phyloP scores from a whole-genome alignment of 2,329 filamentous ascomycete species.

The Chrysoporthe puriensis region DNA sequence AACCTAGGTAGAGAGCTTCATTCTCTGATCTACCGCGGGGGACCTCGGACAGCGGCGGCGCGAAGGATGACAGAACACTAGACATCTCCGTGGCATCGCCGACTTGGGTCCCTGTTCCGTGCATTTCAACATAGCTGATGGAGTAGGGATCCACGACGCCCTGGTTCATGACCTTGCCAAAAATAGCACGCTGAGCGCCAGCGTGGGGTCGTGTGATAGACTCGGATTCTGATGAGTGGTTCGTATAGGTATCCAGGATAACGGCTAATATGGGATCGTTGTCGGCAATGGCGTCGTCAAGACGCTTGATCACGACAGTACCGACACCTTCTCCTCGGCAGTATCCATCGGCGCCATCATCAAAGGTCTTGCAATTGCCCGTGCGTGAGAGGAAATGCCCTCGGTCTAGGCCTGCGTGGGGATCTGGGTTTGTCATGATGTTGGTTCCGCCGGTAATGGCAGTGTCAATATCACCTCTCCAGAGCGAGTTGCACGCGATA shows the following conservation, averaged over 20 bases:
- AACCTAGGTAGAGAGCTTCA: slow-evolving; percentile 61
- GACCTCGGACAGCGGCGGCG: slow-evolving; percentile 42
- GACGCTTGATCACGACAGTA: slow-evolving; percentile 50
- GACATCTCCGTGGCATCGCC: slow-evolving; percentile 83
- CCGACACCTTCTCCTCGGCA: slow-evolving; percentile 54
- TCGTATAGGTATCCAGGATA: slow-evolving; percentile 55
- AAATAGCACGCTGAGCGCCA: slow-evolving; percentile 74
- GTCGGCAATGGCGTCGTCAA: slow-evolving; percentile 50
- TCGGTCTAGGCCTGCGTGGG: slow-evolving; percentile 64
- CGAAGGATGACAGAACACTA: slow-evolving; percentile 65
- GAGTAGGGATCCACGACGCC: slow-evolving; percentile 75
- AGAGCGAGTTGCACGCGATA: slow-evolving; percentile 54
- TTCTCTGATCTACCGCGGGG: slow-evolving; percentile 43
- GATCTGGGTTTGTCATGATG: slow-evolving; percentile 67
- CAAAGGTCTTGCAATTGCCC: slow-evolving; percentile 41
- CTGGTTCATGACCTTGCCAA: slow-evolving; percentile 69
- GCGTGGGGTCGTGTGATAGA: slow-evolving; percentile 66
- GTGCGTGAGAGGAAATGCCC: slow-evolving; percentile 62
- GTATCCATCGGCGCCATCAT: slow-evolving; percentile 49
- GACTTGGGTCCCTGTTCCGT: slow-evolving; percentile 82
- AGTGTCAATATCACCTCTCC: slow-evolving; percentile 65
- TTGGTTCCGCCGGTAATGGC: slow-evolving; percentile 66
- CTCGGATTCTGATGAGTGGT: slow-evolving; percentile 64
- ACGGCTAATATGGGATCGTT: slow-evolving; percentile 44
- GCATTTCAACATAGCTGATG: slow-evolving; percentile 85